Base-by-base conservation (phyloP, 164 flowering plant genomes). In the Nymphaea thermarum region DNA sequence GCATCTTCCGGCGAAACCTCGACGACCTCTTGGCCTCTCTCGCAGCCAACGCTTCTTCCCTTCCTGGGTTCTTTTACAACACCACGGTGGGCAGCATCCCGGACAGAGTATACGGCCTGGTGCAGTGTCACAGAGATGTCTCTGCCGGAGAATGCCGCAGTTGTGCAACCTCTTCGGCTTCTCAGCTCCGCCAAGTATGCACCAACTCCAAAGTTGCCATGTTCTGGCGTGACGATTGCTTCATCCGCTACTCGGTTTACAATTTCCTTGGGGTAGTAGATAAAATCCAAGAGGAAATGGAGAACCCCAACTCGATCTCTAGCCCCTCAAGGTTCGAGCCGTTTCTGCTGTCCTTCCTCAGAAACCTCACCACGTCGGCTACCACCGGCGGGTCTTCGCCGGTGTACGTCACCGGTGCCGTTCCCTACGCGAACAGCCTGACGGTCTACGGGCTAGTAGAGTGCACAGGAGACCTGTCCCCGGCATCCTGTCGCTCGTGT, bases 391-490 rank as follows among this genome's bases (percentile, higher is more conserved):
- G 63, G 60, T 16, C 16, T 7, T 25, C 36, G 36, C 60, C 2
- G 62, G 7, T 70, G 43, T 71, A 15, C 43, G 68, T 68, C 2
- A 25, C 59, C 51, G 65, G 73, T 16, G 41, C 43, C 16, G 41
- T 17, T 25, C 25, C 8, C 8, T 18, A 53, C 11, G 17, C 42
- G 14, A 25, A 6, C 11, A 11, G n/a, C 36, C 64, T 41, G 44
- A 65, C 7, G 3, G 10, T 71, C 2, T 66, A 66, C 43, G 68
- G 67, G 42, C 73, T 80, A 1, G 80, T 55, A 3, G 84, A 82
- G 78, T 84, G 87, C 71, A 77, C 79, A 5, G 71, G 72, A 43
- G 82, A 82, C 69, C 10, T 83, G 63, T 5, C 71, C 4, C 12
- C 36, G 2, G 4, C 17, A 4, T 72, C 70, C 12, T 82, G 87